phyloP scores from a whole-genome alignment of 352 stramenopile genomes.

The Globisporangium carolinianum region DNA sequence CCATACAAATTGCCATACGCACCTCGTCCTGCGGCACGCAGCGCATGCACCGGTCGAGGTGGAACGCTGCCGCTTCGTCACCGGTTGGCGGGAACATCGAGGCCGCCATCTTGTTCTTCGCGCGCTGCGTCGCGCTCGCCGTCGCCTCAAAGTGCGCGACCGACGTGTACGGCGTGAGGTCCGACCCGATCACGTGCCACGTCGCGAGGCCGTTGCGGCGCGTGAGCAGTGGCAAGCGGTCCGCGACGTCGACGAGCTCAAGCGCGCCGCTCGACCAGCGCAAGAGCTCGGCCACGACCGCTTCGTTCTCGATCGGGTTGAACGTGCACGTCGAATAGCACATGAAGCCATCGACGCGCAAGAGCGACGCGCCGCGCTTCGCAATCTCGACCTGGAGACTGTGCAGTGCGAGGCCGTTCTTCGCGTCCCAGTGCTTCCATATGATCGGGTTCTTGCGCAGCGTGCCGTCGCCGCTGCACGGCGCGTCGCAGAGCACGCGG shows the following conservation, averaged over 20 bases:
- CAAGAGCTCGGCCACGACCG: constrained; percentile 96
- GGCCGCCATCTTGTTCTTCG: constrained; percentile 72
- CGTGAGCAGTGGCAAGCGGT: constrained; percentile 77
- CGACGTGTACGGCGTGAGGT: constrained; percentile 71
- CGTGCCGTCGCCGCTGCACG: constrained; percentile 98
- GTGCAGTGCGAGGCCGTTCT: constrained; percentile 91
- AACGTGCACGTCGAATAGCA: constrained; percentile 98
- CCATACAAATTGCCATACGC: not conserved
- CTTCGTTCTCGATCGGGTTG: constrained; percentile 99
- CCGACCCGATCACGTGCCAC: constrained; percentile 93
- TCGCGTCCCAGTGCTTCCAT: constrained; percentile 92
- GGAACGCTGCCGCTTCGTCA: constrained; percentile 61
- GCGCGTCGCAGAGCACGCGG: constrained; percentile 97
- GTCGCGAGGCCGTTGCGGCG: constrained; percentile 78
- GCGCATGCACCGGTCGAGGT: constrained; percentile 94
- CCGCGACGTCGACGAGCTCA: constrained; percentile 88
- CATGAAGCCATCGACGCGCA: constrained; percentile 91
- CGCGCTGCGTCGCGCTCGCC: constrained; percentile 45
- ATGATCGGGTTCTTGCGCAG: constrained; percentile 97
- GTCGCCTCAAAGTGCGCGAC: constrained; percentile 55
- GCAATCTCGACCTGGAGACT: constrained; percentile 95
- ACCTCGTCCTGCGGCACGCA: constrained; percentile 96
- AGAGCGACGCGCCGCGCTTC: constrained; percentile 84
- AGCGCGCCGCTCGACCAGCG: constrained; percentile 85
- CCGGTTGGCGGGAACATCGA: constrained; percentile 89